Base-by-base conservation (phyloP, 1,139 yeast species). In the Candida sojae region DNA sequence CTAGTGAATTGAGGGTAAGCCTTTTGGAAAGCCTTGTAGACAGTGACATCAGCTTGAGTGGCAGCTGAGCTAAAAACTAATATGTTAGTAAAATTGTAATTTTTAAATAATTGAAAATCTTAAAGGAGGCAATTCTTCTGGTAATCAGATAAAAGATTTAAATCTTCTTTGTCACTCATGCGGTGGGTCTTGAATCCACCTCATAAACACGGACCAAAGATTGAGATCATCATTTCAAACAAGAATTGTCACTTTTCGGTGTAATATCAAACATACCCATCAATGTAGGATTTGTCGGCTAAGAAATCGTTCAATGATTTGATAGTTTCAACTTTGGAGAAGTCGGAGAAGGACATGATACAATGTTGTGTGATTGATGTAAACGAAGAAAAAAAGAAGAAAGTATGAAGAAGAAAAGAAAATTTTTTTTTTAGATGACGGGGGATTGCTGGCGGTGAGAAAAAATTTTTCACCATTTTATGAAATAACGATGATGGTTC, bases 201-300 rank as follows among this genome's bases (percentile, higher is more conserved):
- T 88, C 95, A 82, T 84, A 86, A 88, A 88, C 96, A 88, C 92
- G 96, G 95, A 88, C 96, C 95, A 87, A 84, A 82, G 80, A 75
- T 74, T 68, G 70, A 64, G 77, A 76, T 86, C 92, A 86, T 86
- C 91, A 83, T 80, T 53, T 55, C 6, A 26, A 26, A 26, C 9
- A 26, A 6, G 29, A 26, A 8, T 8, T 26, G 29, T 26, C 5
- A 8, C 4, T 26, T 8, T 6, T 8, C 4, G 9, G 21, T 17
- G 21, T 17, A 34, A 30, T 38, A 42, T 9, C 30, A 45, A 47
- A 80, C 96, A 73, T 86, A 89, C 96, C 97, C 96, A 71, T 88
- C 93, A 65, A 91, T 70, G 88, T 90, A 91, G 60, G 96, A 87
- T 82, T 90, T 88, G 77, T 88, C 92, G 74, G 86, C 89, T 76